Percentiles rank a stretch among this genome's conserved stretches.
Conservation (phyloP, 495 filamentous ascomycete genomes). For the Xylaria nigripes region DNA sequence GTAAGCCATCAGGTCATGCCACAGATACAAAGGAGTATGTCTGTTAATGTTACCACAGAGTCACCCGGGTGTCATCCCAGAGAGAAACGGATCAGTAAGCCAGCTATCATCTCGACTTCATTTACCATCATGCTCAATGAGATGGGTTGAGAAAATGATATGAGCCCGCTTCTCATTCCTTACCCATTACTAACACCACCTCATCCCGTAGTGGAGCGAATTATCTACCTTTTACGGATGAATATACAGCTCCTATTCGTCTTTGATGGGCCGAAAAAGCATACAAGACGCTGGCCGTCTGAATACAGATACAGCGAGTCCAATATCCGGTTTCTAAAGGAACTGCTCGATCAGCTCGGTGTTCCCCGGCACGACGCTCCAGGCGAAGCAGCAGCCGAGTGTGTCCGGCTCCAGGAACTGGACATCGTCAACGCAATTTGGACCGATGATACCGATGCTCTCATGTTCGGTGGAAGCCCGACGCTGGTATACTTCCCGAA, state of each 20-base stretch:
- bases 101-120: neutral
- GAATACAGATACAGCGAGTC: conserved; percentile 13
- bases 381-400: conserved; percentile 24
- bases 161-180: neutral
- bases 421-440: conserved; percentile 22
- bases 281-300: conserved; percentile 9
- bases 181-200: neutral
- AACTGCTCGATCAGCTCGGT: conserved; percentile 17
- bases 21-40: neutral
- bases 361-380: conserved; percentile 24
- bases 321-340: conserved; percentile 16
- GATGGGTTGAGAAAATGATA: neutral
- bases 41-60: conserved; percentile 3
- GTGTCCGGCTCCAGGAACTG: conserved; percentile 20
- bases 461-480: conserved; percentile 20
- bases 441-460: conserved; percentile 24
- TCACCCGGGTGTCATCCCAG: conserved; percentile 15
- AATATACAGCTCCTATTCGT: conserved; percentile 26
- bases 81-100: conserved; percentile 13
- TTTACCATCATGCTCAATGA: neutral
- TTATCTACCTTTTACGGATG: conserved; percentile 19
- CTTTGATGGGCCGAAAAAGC: conserved; percentile 20
- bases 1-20: conserved; percentile 1
- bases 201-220: conserved; percentile 9
- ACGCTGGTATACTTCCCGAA: conserved; percentile 17